A percentile compares a stretch with the other conserved stretches of the same genome.
phyloP scores from a whole-genome alignment of 257 asterid species.

The Fraxinus anomala region DNA sequence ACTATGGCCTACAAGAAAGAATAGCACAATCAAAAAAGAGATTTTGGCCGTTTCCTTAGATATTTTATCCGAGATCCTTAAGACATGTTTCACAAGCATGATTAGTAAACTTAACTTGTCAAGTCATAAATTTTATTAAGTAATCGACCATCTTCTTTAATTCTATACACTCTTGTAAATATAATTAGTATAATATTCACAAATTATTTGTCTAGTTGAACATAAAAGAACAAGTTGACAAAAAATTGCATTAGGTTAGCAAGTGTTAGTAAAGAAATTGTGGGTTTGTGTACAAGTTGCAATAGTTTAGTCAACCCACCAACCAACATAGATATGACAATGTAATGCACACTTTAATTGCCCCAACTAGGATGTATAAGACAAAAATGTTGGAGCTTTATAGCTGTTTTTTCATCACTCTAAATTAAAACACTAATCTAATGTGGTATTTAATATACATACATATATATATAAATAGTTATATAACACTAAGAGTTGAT shows the following conservation, averaged over 20 bases:
- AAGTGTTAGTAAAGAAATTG: neutral
- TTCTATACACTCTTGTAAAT: too few relatives aligned
- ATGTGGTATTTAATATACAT: neutral
- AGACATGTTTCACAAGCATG: neutral
- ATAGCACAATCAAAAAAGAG: neutral
- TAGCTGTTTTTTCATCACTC: neutral
- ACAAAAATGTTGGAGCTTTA: neutral
- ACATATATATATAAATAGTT: too few relatives aligned
- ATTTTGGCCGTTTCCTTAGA: too few relatives aligned
- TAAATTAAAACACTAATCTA: neutral
- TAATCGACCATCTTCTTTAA: too few relatives aligned
- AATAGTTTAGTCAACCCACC: constrained; percentile 11
- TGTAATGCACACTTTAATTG: neutral
- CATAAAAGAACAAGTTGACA: neutral
- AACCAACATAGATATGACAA: neutral
- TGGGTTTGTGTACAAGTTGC: constrained; percentile 1
- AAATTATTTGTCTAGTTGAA: neutral
- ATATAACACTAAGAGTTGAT: too few relatives aligned
- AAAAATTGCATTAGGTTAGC: neutral
- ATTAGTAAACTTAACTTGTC: too few relatives aligned
- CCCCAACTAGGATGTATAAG: neutral
- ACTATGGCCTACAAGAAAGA: neutral
- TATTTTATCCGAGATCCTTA: too few relatives aligned
- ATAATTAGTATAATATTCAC: neutral
- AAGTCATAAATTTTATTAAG: too few relatives aligned